Evolutionary conservation across 306 rosid species (phyloP).

Genomic region (Alnus glutinosa): DNA sequence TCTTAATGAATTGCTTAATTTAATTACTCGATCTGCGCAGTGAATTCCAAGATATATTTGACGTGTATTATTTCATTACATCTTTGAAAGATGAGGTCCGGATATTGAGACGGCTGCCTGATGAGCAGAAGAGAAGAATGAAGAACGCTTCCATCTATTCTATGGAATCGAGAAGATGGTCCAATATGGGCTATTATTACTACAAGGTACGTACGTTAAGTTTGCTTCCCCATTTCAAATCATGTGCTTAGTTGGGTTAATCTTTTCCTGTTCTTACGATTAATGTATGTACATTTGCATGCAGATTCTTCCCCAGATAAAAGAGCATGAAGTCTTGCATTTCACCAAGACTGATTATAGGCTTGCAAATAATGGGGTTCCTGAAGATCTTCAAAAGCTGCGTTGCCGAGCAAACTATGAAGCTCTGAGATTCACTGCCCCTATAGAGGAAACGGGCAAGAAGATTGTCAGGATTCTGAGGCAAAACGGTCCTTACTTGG

Average conservation of each 20-base stretch:
- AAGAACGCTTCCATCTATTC: constrained; percentile 36
- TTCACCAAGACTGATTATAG: constrained; percentile 77
- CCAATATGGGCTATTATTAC: constrained; percentile 64
- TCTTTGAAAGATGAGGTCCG: constrained; percentile 85
- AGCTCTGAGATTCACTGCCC: constrained; percentile 76
- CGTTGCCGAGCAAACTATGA: constrained; percentile 76
- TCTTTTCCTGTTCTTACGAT: neutral
- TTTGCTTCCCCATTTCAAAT: no score
- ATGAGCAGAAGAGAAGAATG: constrained; percentile 51
- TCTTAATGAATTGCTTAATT: neutral
- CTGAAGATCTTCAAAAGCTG: constrained; percentile 69
- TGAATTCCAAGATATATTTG: constrained; percentile 83
- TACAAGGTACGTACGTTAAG: no score
- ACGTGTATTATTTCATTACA: constrained; percentile 67
- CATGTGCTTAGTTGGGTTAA: no score
- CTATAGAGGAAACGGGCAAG: constrained; percentile 69
- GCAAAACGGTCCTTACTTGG: constrained; percentile 82
- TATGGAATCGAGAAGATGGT: constrained; percentile 89
- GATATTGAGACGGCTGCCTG: constrained; percentile 43
- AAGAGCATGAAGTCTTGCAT: constrained; percentile 72
- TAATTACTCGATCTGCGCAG: constrained; percentile 25
- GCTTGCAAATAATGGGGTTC: constrained; percentile 73
- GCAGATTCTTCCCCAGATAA: constrained; percentile 77
- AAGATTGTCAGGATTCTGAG: constrained; percentile 69
- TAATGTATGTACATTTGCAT: neutral